A percentile compares a stretch with the other conserved stretches of the same genome.
These are phyloP conservation scores for Exophiala viscosa DNA, from an alignment of 2,329 filamentous ascomycete genomes.

Conservation along the genomic window DNA sequence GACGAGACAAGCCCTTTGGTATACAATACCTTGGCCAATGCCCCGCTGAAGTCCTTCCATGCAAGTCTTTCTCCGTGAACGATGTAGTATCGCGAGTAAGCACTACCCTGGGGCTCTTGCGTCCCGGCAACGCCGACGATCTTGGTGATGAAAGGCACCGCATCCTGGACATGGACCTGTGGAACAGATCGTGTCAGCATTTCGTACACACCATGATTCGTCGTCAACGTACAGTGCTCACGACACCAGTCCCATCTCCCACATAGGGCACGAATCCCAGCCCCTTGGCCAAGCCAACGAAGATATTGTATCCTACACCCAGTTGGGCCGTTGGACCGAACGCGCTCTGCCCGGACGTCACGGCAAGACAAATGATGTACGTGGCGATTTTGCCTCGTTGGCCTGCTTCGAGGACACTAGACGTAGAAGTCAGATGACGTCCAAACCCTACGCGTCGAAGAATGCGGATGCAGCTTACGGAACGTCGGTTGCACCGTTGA, in stretches of 20 bases:
- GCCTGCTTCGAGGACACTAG: constrained; percentile 15
- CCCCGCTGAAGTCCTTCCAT: constrained; percentile 14
- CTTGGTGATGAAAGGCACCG: constrained; percentile 15
- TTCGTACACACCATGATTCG: neutral
- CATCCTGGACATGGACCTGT: constrained; percentile 14
- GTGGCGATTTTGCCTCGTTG: constrained; percentile 15
- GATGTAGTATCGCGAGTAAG: constrained; percentile 18
- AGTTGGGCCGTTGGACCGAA: constrained; percentile 8
- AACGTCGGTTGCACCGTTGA: constrained; percentile 15
- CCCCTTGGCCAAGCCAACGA: constrained; percentile 5
- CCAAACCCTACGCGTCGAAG: too few species aligned
- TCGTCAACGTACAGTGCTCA: constrained; percentile 2
- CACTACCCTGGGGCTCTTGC: constrained; percentile 11
- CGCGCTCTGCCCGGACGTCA: constrained; percentile 13
- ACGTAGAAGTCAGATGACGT: too few species aligned
- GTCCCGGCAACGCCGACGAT: constrained; percentile 18
- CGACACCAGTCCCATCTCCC: constrained; percentile 15
- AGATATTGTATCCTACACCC: constrained; percentile 12
- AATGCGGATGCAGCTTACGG: neutral
- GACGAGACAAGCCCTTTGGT: constrained; percentile 10
- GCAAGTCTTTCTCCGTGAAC: constrained; percentile 15
- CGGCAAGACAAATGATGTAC: constrained; percentile 16
- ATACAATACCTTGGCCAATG: constrained; percentile 11
- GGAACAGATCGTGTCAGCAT: neutral
- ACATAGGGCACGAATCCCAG: constrained; percentile 14